A percentile compares a stretch with the other conserved stretches of the same genome.
phyloP scores from a whole-genome alignment of 352 stramenopile species.

The Hyaloperonospora brassicae region DNA sequence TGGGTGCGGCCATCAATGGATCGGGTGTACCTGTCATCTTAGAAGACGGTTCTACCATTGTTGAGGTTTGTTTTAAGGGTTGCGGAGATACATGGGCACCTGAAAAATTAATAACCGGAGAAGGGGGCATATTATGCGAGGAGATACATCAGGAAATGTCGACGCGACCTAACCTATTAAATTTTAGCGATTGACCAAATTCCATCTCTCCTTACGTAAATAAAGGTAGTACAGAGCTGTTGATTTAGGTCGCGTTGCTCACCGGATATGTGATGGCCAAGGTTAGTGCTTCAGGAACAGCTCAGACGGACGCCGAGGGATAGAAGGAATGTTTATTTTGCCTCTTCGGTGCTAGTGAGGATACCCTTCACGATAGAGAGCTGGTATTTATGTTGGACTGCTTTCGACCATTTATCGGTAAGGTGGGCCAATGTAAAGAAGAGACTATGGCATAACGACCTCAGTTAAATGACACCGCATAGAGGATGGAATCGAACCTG shows the following conservation, averaged over 20 bases:
- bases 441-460: conserved; percentile 6
- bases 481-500: conserved; percentile 10
- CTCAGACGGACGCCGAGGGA: not conserved
- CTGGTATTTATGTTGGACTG: not conserved
- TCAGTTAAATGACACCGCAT: conserved; percentile 5
- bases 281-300: not conserved
- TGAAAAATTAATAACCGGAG: too few relatives aligned
- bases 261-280: not conserved
- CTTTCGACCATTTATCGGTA: not conserved
- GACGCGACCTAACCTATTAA: too few relatives aligned
- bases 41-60: not conserved
- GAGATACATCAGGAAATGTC: too few relatives aligned
- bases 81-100: not conserved
- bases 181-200: not conserved
- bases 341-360: not conserved
- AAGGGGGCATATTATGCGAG: too few relatives aligned
- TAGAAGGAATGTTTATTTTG: not conserved
- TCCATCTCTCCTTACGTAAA: not conserved
- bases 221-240: not conserved
- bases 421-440: not conserved
- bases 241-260: not conserved
- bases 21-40: not conserved
- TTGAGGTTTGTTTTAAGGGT: not conserved
- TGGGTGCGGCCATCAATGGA: not conserved
- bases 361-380: not conserved